These are phyloP conservation scores for Mentha longifolia DNA, from an alignment of 257 asterid species.

Conservation along the genomic window DNA sequence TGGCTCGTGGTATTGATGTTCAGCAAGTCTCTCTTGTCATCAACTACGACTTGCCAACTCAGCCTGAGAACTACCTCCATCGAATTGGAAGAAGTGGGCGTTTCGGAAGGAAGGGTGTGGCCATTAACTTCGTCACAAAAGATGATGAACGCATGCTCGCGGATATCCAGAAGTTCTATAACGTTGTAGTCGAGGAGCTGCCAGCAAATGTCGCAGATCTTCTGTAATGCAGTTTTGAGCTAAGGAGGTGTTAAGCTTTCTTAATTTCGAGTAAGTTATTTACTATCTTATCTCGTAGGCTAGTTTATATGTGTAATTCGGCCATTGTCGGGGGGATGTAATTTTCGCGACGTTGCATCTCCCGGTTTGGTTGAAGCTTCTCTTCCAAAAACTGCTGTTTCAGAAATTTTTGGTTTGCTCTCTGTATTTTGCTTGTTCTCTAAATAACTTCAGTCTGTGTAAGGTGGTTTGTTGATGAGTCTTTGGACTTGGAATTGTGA, in stretches of 20 bases:
- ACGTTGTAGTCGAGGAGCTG: conserved; percentile 74
- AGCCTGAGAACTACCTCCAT: conserved; percentile 85
- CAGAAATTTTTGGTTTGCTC: background rate
- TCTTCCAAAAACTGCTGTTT: background rate
- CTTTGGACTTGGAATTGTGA: background rate
- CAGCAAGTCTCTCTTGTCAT: conserved; percentile 85
- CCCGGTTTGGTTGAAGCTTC: background rate
- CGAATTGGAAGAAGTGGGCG: conserved; percentile 90
- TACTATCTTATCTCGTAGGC: conserved; percentile 39
- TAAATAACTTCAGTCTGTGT: conserved; percentile 3
- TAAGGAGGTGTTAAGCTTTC: conserved; percentile 33
- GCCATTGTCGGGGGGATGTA: background rate
- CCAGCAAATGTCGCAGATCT: conserved; percentile 90
- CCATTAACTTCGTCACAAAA: conserved; percentile 79
- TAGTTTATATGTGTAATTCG: conserved; percentile 4
- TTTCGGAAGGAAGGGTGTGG: conserved; percentile 87
- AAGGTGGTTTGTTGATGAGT: background rate
- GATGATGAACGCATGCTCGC: conserved; percentile 78
- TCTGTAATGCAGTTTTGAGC: conserved; percentile 48
- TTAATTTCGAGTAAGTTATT: conserved; percentile 37
- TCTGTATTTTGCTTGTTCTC: background rate
- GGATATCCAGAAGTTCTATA: conserved; percentile 77
- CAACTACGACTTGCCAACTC: conserved; percentile 80
- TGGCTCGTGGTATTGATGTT: conserved; percentile 87
- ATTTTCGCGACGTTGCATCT: background rate